Conservation (phyloP, 192 early-diverging fungal species). For the Jimgerdemannia lactiflua region DNA sequence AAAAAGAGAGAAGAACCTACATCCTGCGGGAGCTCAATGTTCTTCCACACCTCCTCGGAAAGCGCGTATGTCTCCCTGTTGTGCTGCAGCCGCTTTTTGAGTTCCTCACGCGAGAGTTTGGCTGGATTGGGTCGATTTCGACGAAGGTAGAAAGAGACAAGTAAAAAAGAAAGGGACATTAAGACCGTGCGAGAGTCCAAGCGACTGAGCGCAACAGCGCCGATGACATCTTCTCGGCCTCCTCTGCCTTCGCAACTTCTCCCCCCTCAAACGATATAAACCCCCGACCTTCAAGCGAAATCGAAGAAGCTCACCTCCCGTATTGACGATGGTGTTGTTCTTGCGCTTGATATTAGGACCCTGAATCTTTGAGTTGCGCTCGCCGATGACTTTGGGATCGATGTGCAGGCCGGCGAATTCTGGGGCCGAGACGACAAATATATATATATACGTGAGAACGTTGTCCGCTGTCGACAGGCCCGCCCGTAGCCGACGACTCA, state of each 20-base stretch:
- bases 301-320: conserved; percentile 68
- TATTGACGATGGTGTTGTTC: conserved; percentile 94
- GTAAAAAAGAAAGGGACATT: too few relatives aligned
- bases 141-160: too few relatives aligned
- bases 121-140: too few relatives aligned
- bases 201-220: background rate
- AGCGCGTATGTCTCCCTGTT: conserved; percentile 79
- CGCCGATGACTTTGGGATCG: conserved; percentile 83
- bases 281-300: too few relatives aligned
- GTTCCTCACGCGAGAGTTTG: conserved; percentile 73
- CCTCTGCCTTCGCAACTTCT: too few relatives aligned
- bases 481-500: background rate
- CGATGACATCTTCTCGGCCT: background rate
- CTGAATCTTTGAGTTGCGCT: conserved; percentile 78
- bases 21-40: conserved; percentile 75
- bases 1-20: conserved; percentile 37
- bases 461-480: background rate
- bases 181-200: too few relatives aligned
- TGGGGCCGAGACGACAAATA: conserved; percentile 24
- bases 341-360: conserved; percentile 86
- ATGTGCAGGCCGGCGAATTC: conserved; percentile 95
- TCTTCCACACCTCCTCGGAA: conserved; percentile 61
- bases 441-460: background rate
- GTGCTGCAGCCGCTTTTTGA: conserved; percentile 60
- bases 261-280: too few relatives aligned